Base-by-base conservation (phyloP, 169 alveolate species). In the Plasmodium yoelii region DNA sequence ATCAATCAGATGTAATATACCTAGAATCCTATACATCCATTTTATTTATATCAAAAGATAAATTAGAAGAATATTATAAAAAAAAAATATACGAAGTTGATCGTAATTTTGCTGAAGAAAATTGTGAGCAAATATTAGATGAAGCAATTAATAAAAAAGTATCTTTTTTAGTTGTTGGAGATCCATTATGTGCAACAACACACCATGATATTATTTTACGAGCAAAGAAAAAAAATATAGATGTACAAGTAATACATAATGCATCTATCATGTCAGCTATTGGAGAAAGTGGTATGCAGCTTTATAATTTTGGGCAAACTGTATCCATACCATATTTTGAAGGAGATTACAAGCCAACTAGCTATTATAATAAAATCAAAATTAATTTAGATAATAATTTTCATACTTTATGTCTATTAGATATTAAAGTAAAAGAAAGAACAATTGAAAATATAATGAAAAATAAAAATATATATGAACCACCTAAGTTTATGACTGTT, bases 271-370 rank as follows among this genome's bases (percentile, higher is more conserved):
- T 71, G 57, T 92, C 93, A 47, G 93, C 93, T 19, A 90, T 94
- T 39, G 96, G 95, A 0, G 92, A 94, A 71, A 87, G 95, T 15
- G 97, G 96, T 10, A 88, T 96, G 74, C 94, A 97, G 92, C 94
- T 99, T 34, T 99, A 98, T 91, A 96, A 99, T 87, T 99, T 98
- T 93, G 99, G 99, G 24, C 99, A 98, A 91, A 97, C 98, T 4
- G 99, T 99, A 5, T 97, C 99, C 24, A 96, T 99, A 65, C 99
- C 99, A 51, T 98, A 98, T 94, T 99, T 98, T 93, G 99, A 99
- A 18, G 98, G 95, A 87, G 96, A 95, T 68, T 99, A 99, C 99
- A 95, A 94, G 61, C 99, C 99, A 15, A 97, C 95, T 57, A 96
- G 99, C 88, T 98, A 98, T 93, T 97, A 96, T 92, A 99, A 97